Conservation (phyloP, 495 filamentous ascomycete species). For the Penicillium pancosmium region DNA sequence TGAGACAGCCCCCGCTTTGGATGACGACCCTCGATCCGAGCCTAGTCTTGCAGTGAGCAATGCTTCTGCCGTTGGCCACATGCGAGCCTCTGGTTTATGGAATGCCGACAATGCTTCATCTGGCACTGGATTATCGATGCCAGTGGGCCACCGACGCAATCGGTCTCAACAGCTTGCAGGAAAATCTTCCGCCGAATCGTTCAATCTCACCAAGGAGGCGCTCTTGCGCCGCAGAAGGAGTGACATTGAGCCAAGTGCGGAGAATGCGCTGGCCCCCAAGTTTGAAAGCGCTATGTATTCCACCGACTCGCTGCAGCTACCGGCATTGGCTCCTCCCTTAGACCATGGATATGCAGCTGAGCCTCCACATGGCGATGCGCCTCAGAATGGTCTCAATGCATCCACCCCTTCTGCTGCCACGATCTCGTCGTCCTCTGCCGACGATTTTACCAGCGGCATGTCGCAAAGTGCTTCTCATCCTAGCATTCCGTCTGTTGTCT, state of each 20-base stretch:
- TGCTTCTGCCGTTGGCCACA: constrained; percentile 62
- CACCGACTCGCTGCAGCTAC: constrained; percentile 27
- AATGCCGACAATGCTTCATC: constrained; percentile 31
- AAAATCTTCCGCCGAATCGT: constrained; percentile 46
- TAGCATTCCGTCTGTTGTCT: constrained; percentile 74
- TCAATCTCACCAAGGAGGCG: constrained; percentile 46
- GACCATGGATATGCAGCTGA: constrained; percentile 51
- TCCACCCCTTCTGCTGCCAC: constrained; percentile 60
- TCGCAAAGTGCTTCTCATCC: constrained; percentile 71
- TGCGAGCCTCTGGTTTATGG: constrained; percentile 53
- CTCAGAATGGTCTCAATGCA: constrained; percentile 48
- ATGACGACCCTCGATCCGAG: constrained; percentile 64
- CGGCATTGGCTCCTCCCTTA: constrained; percentile 42
- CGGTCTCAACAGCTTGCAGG: constrained; percentile 41
- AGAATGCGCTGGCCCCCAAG: constrained; percentile 22
- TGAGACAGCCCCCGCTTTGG: constrained; percentile 54
- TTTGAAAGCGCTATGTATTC: constrained; percentile 33
- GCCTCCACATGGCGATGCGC: constrained; percentile 21
- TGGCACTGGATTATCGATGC: background rate
- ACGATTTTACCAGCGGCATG: constrained; percentile 59
- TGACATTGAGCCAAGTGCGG: constrained; percentile 35
- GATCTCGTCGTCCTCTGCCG: constrained; percentile 52
- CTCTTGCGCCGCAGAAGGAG: constrained; percentile 38
- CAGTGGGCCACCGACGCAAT: constrained; percentile 38
- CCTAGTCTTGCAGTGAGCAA: constrained; percentile 64